These are phyloP conservation scores for Thymus mandschuricus DNA, from an alignment of 257 asterid species.

Conservation along the genomic window DNA sequence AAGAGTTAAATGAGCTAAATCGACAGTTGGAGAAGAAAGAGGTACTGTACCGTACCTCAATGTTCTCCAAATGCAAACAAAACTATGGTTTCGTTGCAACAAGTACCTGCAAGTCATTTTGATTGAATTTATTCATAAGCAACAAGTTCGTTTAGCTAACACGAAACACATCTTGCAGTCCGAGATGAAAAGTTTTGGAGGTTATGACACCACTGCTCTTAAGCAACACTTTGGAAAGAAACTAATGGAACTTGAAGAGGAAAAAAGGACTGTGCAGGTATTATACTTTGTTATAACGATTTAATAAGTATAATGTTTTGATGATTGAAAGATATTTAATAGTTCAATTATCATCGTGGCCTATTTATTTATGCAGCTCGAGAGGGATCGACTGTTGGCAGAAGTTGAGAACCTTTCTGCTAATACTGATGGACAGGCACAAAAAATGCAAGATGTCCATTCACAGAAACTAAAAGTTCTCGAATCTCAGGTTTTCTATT, in stretches of 20 bases:
- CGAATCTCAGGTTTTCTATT: slow-evolving; percentile 76
- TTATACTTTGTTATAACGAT: slow-evolving; percentile 2
- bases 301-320: slow-evolving; percentile 4
- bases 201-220: slow-evolving; percentile 80
- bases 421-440: slow-evolving; percentile 87
- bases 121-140: slow-evolving; percentile 6
- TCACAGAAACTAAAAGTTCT: slow-evolving; percentile 82
- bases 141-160: slow-evolving; percentile 10
- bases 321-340: slow-evolving; percentile 4
- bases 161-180: slow-evolving; percentile 60
- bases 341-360: slow-evolving; percentile 30
- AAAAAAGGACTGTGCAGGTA: slow-evolving; percentile 91
- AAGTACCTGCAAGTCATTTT: slow-evolving; percentile 10
- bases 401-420: slow-evolving; percentile 96
- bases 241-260: slow-evolving; percentile 93
- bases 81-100: neutral
- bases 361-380: slow-evolving; percentile 52
- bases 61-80: slow-evolving; percentile 19
- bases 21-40: slow-evolving; percentile 89
- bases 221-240: slow-evolving; percentile 98
- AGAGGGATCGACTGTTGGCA: slow-evolving; percentile 79
- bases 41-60: slow-evolving; percentile 40
- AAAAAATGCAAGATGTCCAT: slow-evolving; percentile 83
- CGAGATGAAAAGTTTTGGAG: slow-evolving; percentile 91
- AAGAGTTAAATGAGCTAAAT: slow-evolving; percentile 85